These are phyloP conservation scores for Mortierella sp. DNA, from an alignment of 371 early-diverging fungal species.

Conservation along the genomic window DNA sequence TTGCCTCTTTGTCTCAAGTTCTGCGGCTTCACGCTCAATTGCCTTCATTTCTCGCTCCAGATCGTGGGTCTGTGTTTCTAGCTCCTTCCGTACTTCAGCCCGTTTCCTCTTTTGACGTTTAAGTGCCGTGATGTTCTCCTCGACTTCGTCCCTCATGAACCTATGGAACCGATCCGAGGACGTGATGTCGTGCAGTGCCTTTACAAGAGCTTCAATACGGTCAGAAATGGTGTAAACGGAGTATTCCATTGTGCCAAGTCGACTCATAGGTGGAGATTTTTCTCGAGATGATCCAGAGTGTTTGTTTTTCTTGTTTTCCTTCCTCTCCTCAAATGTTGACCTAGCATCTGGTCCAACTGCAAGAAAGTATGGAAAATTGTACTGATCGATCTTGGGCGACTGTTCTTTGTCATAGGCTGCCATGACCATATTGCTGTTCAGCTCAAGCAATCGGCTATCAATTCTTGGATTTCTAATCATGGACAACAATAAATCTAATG, in stretches of 20 bases:
- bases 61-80: constrained; percentile 36
- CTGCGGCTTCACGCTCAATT: constrained; percentile 41
- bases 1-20: constrained; percentile 40
- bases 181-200: constrained; percentile 51
- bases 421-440: constrained; percentile 42
- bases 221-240: constrained; percentile 40
- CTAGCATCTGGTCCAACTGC: constrained; percentile 37
- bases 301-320: constrained; percentile 41
- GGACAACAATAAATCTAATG: constrained; percentile 30
- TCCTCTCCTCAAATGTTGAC: constrained; percentile 11
- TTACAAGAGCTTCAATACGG: constrained; percentile 46
- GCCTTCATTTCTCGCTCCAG: constrained; percentile 48
- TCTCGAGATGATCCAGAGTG: constrained; percentile 16
- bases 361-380: constrained; percentile 42
- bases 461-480: constrained; percentile 53
- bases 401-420: constrained; percentile 42
- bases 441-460: constrained; percentile 42
- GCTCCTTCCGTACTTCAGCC: constrained; percentile 41
- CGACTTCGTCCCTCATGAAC: constrained; percentile 53
- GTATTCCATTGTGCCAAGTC: constrained; percentile 41
- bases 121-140: constrained; percentile 41
- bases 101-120: constrained; percentile 53
- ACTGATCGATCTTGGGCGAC: constrained; percentile 23
- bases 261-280: constrained; percentile 9
- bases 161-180: constrained; percentile 46